Evolutionary conservation across 73 alveolate species (phyloP).

Genomic region (Paramecium biaurelia): DNA sequence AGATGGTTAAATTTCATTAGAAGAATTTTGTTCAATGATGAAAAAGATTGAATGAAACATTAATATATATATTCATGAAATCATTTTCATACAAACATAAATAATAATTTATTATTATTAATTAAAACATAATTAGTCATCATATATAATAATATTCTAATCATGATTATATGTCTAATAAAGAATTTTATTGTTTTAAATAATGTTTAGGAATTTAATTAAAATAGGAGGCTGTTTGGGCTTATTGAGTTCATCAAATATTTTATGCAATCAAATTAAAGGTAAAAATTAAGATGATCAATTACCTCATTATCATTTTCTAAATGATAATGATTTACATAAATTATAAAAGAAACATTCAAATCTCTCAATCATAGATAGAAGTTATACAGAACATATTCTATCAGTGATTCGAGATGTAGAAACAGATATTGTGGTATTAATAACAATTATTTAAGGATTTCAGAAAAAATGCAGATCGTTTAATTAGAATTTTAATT

Average conservation of each 20-base stretch:
- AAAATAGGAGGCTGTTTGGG: background rate
- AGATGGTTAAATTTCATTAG: conserved; percentile 76
- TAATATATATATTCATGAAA: background rate
- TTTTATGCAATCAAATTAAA: background rate
- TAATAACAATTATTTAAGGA: background rate
- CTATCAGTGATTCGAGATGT: conserved; percentile 27
- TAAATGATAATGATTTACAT: background rate
- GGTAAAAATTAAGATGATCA: background rate
- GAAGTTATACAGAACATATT: conserved; percentile 32
- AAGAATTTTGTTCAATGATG: conserved; percentile 78
- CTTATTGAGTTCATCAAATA: background rate
- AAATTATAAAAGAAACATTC: conserved; percentile 42
- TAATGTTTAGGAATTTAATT: background rate
- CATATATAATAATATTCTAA: background rate
- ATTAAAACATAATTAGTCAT: background rate
- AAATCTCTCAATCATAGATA: background rate
- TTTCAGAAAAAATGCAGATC: conserved; percentile 74
- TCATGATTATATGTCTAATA: background rate
- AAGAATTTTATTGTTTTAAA: background rate
- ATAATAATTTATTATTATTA: background rate
- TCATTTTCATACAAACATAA: background rate
- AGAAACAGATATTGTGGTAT: conserved; percentile 41
- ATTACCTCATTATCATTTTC: conserved; percentile 21
- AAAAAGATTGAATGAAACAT: background rate
- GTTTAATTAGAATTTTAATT: conserved; percentile 75